These are phyloP conservation scores for Metahyphopichia silvanorum DNA, from an alignment of 805 yeast species.

Conservation along the genomic window DNA sequence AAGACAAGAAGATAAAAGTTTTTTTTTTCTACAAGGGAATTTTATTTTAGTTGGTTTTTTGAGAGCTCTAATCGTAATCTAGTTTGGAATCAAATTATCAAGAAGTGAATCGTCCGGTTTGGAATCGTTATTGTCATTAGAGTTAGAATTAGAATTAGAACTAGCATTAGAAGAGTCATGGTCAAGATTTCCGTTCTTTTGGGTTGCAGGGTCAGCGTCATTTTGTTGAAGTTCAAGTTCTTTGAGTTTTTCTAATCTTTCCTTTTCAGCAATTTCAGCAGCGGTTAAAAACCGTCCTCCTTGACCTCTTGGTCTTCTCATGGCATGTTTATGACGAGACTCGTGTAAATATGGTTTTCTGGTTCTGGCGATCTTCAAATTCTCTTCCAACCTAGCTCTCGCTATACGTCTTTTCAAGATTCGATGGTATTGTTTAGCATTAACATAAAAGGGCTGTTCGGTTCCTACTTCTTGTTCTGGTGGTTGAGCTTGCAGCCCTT, in stretches of 20 bases:
- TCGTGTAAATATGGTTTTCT: slow-evolving; percentile 94
- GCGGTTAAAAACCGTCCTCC: slow-evolving; percentile 97
- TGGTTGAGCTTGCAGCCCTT: slow-evolving; percentile 9
- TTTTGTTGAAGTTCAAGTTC: slow-evolving; percentile 26
- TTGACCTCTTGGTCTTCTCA: slow-evolving; percentile 98
- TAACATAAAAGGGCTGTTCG: slow-evolving; percentile 95
- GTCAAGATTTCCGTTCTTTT: slow-evolving; percentile 1
- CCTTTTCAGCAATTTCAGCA: slow-evolving; percentile 55
- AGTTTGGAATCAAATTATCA: slow-evolving; percentile 13
- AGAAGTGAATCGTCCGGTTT: slow-evolving; percentile 12
- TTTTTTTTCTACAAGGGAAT: too few relatives aligned
- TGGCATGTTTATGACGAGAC: slow-evolving; percentile 97
- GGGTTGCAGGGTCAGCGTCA: too few relatives aligned
- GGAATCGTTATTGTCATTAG: slow-evolving; percentile 1
- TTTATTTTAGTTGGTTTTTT: too few relatives aligned
- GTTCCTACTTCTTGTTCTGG: slow-evolving; percentile 12
- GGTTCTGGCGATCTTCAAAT: slow-evolving; percentile 80
- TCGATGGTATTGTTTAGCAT: slow-evolving; percentile 96
- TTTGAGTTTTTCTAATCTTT: slow-evolving; percentile 34
- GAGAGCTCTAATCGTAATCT: too few relatives aligned
- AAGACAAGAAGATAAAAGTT: too few relatives aligned
- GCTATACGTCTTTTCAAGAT: slow-evolving; percentile 91
- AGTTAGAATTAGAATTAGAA: too few relatives aligned
- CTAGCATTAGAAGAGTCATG: neutral
- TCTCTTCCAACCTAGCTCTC: slow-evolving; percentile 88